A percentile compares a stretch with the other conserved stretches of the same genome.
Evolutionary conservation across 306 rosid species (phyloP).

Genomic region (Trichosanthes cucumerina): DNA sequence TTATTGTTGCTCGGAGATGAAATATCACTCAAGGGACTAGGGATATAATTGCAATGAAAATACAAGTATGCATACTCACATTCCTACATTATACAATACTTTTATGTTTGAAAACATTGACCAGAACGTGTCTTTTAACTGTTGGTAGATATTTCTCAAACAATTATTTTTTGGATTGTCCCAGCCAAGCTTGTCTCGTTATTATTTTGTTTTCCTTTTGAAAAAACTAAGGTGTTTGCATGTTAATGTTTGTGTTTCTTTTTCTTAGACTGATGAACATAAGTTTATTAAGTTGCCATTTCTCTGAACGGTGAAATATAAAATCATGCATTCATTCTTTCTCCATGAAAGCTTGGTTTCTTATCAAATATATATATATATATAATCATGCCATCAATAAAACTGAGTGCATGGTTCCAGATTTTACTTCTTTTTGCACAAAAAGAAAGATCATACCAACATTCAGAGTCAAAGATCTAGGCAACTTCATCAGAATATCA

Average conservation of each 20-base stretch:
- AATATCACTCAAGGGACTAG: neutral
- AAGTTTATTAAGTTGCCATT: neutral
- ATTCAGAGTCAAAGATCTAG: neutral
- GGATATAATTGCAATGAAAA: neutral
- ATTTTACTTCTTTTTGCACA: neutral
- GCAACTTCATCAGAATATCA: neutral
- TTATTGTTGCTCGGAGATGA: neutral
- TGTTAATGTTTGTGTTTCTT: neutral
- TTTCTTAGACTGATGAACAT: neutral
- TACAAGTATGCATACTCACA: neutral
- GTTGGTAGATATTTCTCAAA: neutral
- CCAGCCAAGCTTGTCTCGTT: neutral
- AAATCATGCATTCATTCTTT: too few species aligned
- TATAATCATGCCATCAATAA: neutral
- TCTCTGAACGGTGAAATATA: neutral
- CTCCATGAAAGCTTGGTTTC: too few species aligned
- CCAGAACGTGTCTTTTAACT: neutral
- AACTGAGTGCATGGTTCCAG: neutral
- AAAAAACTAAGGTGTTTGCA: neutral
- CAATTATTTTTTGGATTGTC: neutral
- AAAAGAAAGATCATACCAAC: neutral
- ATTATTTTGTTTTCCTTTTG: neutral
- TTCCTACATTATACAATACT: neutral
- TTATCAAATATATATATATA: too few species aligned
- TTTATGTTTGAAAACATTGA: neutral